These are phyloP conservation scores for Candida morakotiae DNA, from an alignment of 805 yeast species.

Conservation along the genomic window DNA sequence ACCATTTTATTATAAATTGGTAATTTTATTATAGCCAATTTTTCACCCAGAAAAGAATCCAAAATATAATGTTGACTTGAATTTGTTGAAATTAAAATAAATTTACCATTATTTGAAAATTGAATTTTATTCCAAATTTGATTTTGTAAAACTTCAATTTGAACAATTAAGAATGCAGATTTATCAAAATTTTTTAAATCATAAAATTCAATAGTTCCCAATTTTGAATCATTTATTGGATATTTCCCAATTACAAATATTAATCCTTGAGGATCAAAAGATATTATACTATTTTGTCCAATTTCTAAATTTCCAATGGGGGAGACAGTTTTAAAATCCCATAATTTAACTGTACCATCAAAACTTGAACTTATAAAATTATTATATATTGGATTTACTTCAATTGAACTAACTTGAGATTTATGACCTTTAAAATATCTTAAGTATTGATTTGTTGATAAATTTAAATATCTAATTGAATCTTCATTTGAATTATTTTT, in stretches of 20 bases:
- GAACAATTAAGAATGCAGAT: slow-evolving; percentile 44
- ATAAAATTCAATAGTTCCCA: slow-evolving; percentile 46
- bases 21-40: slow-evolving; percentile 28
- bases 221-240: slow-evolving; percentile 17
- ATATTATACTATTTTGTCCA: slow-evolving; percentile 52
- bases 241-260: slow-evolving; percentile 62
- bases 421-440: slow-evolving; percentile 89
- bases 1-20: slow-evolving; percentile 16
- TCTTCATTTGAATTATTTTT: slow-evolving; percentile 49
- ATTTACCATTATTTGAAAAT: slow-evolving; percentile 74
- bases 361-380: slow-evolving; percentile 61
- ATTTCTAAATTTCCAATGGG: slow-evolving; percentile 57
- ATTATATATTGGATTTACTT: slow-evolving; percentile 68
- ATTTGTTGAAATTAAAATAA: slow-evolving; percentile 53
- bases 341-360: slow-evolving; percentile 77
- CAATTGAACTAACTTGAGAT: slow-evolving; percentile 66
- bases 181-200: slow-evolving; percentile 56
- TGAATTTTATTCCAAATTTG: slow-evolving; percentile 61
- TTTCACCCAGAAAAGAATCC: slow-evolving; percentile 66
- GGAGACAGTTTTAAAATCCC: slow-evolving; percentile 76
- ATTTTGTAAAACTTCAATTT: slow-evolving; percentile 16
- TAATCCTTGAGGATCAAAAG: slow-evolving; percentile 81
- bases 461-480: slow-evolving; percentile 68
- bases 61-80: slow-evolving; percentile 53
- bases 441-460: slow-evolving; percentile 73